Base-by-base conservation (phyloP, 2,329 filamentous ascomycete species). In the Ophiobolus disseminans region DNA sequence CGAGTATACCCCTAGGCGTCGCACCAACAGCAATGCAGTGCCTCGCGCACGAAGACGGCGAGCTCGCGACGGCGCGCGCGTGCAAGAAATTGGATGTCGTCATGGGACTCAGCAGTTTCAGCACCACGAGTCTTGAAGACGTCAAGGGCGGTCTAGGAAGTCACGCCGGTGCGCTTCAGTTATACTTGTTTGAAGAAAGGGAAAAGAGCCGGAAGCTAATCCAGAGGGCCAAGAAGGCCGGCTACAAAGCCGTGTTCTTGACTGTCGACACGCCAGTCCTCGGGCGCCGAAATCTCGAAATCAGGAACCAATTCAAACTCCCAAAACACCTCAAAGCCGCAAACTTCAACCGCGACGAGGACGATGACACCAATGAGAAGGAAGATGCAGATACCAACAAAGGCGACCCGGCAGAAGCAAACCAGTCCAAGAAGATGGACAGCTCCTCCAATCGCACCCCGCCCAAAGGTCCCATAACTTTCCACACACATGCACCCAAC, bases 71-170 rank as follows among this genome's bases (percentile, higher is more conserved):
- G 8, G 74, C 74, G 10, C 58, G 66, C 25, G 76, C 72, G 2
- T 77, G 75, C 9, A 72, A 70, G 0, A 65, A 65, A 10, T 66
- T 71, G 34, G 66, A 68, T 0, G 50, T 75, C 5, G 71, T 63
- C 0, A 75, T 73, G 68, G 73, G 68, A 3, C 55, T 73, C 48
- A 69, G 70, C 2, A 75, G 69, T 4, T 66, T 74, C 17, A 71
- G 75, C 1, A 77, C 75, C 9, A 70, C 72, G 34, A 68, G 73
- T 9, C 67, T 78, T 14, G 72, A 75, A 37, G 67, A 68, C 10
- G 75, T 78, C 0, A 81, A 81, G 13, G 78, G 79, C 52, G 70
- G 70, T 1, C 67, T 86, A 1, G 57, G 52, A 0, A 60, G 68
- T 1, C 56, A 61, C 17, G 66, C 69, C 0, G 55, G 72, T 8